A percentile compares a stretch with the other conserved stretches of the same genome.
Evolutionary conservation across 2,329 filamentous ascomycete species (phyloP).

Genomic region (Hymenoscyphus occultus): DNA sequence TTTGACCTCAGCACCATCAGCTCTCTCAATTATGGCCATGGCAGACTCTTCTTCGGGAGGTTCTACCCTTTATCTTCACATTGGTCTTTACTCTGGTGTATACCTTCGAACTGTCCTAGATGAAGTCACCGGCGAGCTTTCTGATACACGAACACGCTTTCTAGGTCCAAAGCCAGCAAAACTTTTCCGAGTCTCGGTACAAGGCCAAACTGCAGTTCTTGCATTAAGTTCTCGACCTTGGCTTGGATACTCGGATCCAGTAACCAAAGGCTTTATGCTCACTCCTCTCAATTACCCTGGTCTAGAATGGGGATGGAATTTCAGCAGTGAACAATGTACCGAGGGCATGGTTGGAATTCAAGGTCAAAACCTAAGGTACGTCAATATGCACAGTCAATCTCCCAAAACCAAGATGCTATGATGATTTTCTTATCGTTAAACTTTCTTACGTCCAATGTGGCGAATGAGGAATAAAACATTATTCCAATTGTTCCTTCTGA

Average conservation of each 20-base stretch:
- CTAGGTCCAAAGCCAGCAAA: conserved; percentile 87
- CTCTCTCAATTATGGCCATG: conserved; percentile 92
- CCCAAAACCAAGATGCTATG: conserved; percentile 30
- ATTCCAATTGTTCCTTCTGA: conserved; percentile 99
- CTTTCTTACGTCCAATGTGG: conserved; percentile 36
- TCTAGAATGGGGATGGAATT: conserved; percentile 93
- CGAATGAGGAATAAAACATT: conserved; percentile 52
- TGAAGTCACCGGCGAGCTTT: conserved; percentile 91
- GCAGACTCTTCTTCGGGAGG: conserved; percentile 87
- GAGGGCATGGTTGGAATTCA: conserved; percentile 95
- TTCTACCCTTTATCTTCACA: conserved; percentile 88
- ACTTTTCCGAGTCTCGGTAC: conserved; percentile 85
- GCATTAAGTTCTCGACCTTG: conserved; percentile 92
- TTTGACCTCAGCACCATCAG: conserved; percentile 83
- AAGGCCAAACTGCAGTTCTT: conserved; percentile 79
- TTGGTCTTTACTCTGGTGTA: conserved; percentile 91
- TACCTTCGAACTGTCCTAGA: conserved; percentile 94
- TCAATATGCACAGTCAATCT: conserved; percentile 20
- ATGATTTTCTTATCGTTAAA: conserved; percentile 45
- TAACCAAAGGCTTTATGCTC: conserved; percentile 84
- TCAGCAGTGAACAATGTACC: conserved; percentile 89
- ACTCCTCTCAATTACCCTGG: conserved; percentile 86
- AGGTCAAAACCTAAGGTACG: conserved; percentile 80
- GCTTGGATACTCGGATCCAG: conserved; percentile 88
- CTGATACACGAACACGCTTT: conserved; percentile 92